phyloP scores from a whole-genome alignment of 1,139 yeast genomes.

The Candida mesenterica region DNA sequence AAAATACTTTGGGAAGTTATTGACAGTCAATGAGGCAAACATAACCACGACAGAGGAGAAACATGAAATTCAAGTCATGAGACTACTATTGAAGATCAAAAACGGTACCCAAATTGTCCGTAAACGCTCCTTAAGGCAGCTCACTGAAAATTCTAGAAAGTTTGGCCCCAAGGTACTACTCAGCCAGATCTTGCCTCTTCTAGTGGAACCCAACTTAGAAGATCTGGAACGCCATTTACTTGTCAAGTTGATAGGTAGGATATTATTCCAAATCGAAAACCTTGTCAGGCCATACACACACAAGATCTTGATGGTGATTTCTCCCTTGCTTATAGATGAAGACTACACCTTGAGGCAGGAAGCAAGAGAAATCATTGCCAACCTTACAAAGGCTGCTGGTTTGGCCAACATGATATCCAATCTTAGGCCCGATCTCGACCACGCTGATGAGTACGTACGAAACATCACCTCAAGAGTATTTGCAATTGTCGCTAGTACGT shows the following conservation, averaged over 20 bases:
- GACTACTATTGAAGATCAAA: conserved; percentile 64
- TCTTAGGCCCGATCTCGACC: conserved; percentile 79
- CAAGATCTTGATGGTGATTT: conserved; percentile 67
- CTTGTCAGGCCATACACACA: conserved; percentile 71
- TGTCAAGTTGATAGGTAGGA: conserved; percentile 71
- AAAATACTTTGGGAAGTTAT: conserved; percentile 66
- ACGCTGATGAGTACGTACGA: conserved; percentile 78
- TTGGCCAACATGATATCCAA: conserved; percentile 73
- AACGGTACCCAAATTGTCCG: conserved; percentile 72
- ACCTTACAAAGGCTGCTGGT: conserved; percentile 79
- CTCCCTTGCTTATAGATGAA: conserved; percentile 81
- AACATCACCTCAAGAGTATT: conserved; percentile 75
- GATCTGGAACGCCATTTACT: conserved; percentile 83
- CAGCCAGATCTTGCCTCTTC: conserved; percentile 66
- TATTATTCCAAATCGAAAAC: conserved; percentile 63
- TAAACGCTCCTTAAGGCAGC: conserved; percentile 65
- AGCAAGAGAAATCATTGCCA: conserved; percentile 77
- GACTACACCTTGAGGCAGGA: conserved; percentile 71
- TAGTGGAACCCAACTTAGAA: conserved; percentile 70
- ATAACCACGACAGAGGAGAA: conserved; percentile 49
- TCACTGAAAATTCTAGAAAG: conserved; percentile 61
- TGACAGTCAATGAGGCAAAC: conserved; percentile 33
- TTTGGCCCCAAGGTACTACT: conserved; percentile 74
- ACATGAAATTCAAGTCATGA: conserved; percentile 62
- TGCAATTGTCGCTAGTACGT: conserved; percentile 80